Evolutionary conservation across 2,329 filamentous ascomycete genomes (phyloP), one percentile per base, ranked within the genome.

Genomic region (Chaetomium strumarium): DNA sequence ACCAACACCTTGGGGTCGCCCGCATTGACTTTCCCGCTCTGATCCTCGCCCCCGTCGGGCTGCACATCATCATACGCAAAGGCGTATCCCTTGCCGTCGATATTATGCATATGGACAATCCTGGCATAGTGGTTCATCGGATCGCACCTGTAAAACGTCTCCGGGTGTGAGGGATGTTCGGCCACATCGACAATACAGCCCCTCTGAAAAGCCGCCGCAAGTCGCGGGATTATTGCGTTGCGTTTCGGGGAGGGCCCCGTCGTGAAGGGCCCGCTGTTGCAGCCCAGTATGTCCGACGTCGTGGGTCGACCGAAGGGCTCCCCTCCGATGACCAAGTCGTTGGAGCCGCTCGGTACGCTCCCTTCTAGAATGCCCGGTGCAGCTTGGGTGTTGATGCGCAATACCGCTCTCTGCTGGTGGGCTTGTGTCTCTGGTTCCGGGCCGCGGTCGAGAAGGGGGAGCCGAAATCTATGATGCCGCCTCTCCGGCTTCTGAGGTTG

Each of bases 341-440:
- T 68, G 9, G 67, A 69, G 49, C 63, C 62, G 38, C 68, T 58
- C 58, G 68, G 62, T 30, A 83, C 74, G n/a, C 65, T 66, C 19
- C 79, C 83, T 0, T 65, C 62, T 2, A 85, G 67, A 6, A 75
- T 70, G 6, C 84, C 84, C 3, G 72, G 71, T 0, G 68, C 73
- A 2, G 78, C 78, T 68, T 88, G 85, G 2, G 85, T 88, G 68
- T 88, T 77, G 68, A 88, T 75, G 2, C 67, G 76, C 49, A 86
- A 64, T 14, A 33, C 13, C 11, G 39, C n/a, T 7, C 20, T 29
- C 9, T 3, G 41, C 8, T 12, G 29, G 6, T 16, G 24, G 19
- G 24, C 12, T n/a, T 8, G 34, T 16, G 29, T 7, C 13, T 11
- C 16, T 2, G 43, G 44, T 5, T 43, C 33, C 3, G 51, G 45